phyloP scores from a whole-genome alignment of 2,329 filamentous ascomycete genomes.

The Paecilomyces dactylethromorphus region DNA sequence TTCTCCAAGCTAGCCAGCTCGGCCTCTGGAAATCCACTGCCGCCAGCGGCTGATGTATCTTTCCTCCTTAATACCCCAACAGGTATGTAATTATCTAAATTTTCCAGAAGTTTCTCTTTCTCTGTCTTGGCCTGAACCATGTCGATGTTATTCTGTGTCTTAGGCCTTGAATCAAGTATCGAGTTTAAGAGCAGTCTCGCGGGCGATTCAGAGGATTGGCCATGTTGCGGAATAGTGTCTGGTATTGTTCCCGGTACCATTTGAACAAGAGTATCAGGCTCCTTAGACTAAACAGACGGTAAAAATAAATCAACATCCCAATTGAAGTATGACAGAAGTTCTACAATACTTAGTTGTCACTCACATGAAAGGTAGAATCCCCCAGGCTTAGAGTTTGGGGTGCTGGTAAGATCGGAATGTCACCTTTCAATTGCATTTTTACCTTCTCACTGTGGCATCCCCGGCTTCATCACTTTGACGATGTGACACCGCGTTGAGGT shows the following conservation, averaged over 20 bases:
- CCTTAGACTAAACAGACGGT: background rate
- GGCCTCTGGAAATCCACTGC: constrained; percentile 8
- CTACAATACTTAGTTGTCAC: background rate
- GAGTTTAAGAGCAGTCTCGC: background rate
- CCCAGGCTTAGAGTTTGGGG: background rate
- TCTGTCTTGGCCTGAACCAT: constrained; percentile 1
- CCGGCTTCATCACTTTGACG: background rate
- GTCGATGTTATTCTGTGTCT: background rate
- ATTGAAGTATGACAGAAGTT: background rate
- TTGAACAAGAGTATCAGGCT: background rate
- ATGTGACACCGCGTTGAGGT: no score
- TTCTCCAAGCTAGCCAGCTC: constrained; percentile 22
- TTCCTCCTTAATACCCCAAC: constrained; percentile 23
- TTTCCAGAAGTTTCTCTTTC: constrained; percentile 6
- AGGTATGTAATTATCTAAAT: constrained; percentile 19
- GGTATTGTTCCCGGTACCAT: background rate
- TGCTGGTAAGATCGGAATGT: background rate
- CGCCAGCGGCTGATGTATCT: background rate
- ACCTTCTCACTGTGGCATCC: background rate
- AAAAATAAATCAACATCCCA: background rate
- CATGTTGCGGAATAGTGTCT: background rate
- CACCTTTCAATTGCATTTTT: background rate
- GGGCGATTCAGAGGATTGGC: background rate
- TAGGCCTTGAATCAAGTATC: background rate
- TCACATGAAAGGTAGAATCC: background rate